A percentile compares a stretch with the other conserved stretches of the same genome.
Evolutionary conservation across 2,329 filamentous ascomycete genomes (phyloP).

Genomic region (Aspergillus caelatus): DNA sequence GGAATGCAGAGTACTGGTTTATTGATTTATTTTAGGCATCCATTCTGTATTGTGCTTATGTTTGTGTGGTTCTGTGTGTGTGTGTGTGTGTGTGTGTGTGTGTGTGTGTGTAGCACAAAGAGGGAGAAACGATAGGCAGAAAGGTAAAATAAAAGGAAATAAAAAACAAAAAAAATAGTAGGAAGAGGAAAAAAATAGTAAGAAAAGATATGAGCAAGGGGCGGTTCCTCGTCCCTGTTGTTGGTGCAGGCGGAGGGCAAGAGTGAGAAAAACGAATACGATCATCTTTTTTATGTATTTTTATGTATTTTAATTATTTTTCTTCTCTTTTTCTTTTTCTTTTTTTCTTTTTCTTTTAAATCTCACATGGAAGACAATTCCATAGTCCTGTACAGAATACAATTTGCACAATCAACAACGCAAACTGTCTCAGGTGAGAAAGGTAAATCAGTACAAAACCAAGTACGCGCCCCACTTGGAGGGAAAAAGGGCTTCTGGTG

Average conservation of each 20-base stretch:
- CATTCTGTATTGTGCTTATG: not conserved
- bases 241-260: not conserved
- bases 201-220: not conserved
- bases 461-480: not conserved
- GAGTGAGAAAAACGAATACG: too few relatives aligned
- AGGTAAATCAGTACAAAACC: not conserved
- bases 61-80: not conserved
- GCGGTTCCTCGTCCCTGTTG: not conserved
- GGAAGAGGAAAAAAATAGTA: not conserved
- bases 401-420: not conserved
- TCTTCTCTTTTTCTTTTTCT: not conserved
- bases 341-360: not conserved
- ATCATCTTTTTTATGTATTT: too few relatives aligned
- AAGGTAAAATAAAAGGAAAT: not conserved
- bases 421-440: not conserved
- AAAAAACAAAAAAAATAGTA: not conserved
- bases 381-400: not conserved
- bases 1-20: not conserved
- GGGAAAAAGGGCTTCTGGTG: not conserved
- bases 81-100: not conserved
- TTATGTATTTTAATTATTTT: not conserved
- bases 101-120: not conserved
- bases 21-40: not conserved
- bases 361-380: not conserved
- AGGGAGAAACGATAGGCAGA: not conserved